Evolutionary conservation across 108 stramenopile genomes (phyloP).

Genomic region (Cylindrotheca fusiformis): DNA sequence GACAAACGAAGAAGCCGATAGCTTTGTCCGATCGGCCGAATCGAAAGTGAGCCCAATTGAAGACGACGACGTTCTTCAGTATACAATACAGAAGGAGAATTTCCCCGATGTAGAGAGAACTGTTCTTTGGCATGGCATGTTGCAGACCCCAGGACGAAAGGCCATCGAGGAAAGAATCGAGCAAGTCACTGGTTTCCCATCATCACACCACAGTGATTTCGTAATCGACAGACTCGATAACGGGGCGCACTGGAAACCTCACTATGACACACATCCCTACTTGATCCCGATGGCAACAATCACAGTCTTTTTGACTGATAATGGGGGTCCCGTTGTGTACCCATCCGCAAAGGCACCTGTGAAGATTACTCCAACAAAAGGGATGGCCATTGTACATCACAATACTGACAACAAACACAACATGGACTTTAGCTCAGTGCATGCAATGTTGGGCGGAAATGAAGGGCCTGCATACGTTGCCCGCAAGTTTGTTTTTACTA

Average conservation of each 20-base stretch:
- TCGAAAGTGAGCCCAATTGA: conserved; percentile 37
- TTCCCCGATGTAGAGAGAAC: conserved; percentile 49
- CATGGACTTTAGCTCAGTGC: conserved; percentile 61
- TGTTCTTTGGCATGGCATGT: conserved; percentile 79
- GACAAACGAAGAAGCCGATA: conserved; percentile 66
- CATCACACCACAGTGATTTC: conserved; percentile 76
- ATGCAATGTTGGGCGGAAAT: conserved; percentile 51
- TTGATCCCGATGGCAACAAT: conserved; percentile 69
- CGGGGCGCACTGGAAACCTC: conserved; percentile 58
- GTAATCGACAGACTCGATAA: conserved; percentile 60
- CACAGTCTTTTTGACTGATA: conserved; percentile 75
- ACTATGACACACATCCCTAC: conserved; percentile 56
- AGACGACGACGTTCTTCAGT: conserved; percentile 50
- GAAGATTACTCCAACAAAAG: conserved; percentile 60
- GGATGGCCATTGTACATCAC: conserved; percentile 87
- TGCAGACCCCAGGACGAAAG: conserved; percentile 56
- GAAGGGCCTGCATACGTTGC: conserved; percentile 58
- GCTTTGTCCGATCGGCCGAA: conserved; percentile 46
- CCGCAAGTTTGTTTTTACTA: conserved; percentile 75
- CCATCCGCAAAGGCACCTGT: conserved; percentile 54
- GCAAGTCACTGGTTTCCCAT: conserved; percentile 85
- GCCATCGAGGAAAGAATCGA: conserved; percentile 84
- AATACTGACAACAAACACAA: conserved; percentile 69
- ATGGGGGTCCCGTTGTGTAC: conserved; percentile 62
- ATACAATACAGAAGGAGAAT: conserved; percentile 35